These are phyloP conservation scores for Dendrobium officinale DNA, from an alignment of 106 monocot genomes.

Conservation along the genomic window DNA sequence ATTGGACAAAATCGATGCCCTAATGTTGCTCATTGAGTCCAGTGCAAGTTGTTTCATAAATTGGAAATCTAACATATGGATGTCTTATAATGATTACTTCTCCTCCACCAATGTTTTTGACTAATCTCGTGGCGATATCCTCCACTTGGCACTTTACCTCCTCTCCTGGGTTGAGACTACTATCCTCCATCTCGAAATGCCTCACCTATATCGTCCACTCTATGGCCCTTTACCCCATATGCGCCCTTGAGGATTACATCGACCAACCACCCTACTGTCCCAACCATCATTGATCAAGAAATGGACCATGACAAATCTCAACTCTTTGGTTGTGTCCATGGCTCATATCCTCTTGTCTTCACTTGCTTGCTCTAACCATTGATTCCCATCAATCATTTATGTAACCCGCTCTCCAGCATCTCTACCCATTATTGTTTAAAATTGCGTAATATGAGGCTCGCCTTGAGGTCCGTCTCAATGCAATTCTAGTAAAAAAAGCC, in stretches of 20 bases:
- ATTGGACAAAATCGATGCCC: no score
- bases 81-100: constrained; percentile 10
- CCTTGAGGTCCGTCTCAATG: no score
- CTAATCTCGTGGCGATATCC: constrained; percentile 46
- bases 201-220: constrained; percentile 75
- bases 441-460: no score
- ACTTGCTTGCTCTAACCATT: no score
- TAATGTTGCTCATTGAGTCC: no score
- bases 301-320: no score
- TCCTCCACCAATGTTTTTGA: not conserved
- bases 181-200: constrained; percentile 73
- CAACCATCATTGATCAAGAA: not conserved
- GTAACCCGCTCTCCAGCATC: no score
- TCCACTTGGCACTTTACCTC: constrained; percentile 62
- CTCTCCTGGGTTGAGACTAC: constrained; percentile 81
- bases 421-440: no score
- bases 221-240: constrained; percentile 70
- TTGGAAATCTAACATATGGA: constrained; percentile 43
- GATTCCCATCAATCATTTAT: no score
- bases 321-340: no score
- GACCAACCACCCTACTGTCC: not conserved
- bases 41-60: constrained; percentile 13
- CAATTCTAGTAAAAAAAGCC: no score
- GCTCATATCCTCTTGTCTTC: no score
- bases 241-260: constrained; percentile 39